These are phyloP conservation scores for Groenewaldozyma auringiensis DNA, from an alignment of 1,139 yeast species.

Conservation along the genomic window DNA sequence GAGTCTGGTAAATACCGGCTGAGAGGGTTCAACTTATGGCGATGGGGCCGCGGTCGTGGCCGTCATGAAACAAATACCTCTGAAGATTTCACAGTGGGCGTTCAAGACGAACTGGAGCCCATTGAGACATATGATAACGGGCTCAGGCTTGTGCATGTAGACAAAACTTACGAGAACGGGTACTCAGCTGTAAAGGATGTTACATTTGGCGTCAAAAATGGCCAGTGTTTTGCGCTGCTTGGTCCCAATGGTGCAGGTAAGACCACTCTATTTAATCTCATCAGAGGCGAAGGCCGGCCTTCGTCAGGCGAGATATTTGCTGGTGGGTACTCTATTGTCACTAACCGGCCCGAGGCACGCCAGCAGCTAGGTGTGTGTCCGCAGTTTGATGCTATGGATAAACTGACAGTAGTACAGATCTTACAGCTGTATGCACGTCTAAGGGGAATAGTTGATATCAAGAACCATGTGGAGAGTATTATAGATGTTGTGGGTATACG, in stretches of 20 bases:
- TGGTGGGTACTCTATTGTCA: constrained; percentile 25
- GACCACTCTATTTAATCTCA: constrained; percentile 67
- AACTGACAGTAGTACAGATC: constrained; percentile 30
- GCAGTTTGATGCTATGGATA: constrained; percentile 36
- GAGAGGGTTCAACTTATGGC: constrained; percentile 4
- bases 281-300: constrained; percentile 45
- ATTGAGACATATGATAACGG: constrained; percentile 23
- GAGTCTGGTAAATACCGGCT: constrained; percentile 28
- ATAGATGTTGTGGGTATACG: constrained; percentile 32
- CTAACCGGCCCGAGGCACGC: constrained; percentile 27
- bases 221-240: constrained; percentile 38
- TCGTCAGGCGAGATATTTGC: constrained; percentile 28
- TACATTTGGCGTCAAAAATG: constrained; percentile 30
- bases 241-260: constrained; percentile 99
- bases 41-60: neutral
- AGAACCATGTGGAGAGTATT: constrained; percentile 74
- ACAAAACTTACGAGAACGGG: constrained; percentile 24
- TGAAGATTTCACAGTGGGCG: constrained; percentile 11
- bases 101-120: constrained; percentile 14
- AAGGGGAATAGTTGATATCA: constrained; percentile 57
- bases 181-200: constrained; percentile 29
- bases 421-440: constrained; percentile 29
- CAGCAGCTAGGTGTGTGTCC: constrained; percentile 33
- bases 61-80: neutral
- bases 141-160: constrained; percentile 26